Percentiles rank a stretch among this genome's conserved stretches.
Conservation (phyloP, 2,329 filamentous ascomycete species). For the Elsinoe ampelina region DNA sequence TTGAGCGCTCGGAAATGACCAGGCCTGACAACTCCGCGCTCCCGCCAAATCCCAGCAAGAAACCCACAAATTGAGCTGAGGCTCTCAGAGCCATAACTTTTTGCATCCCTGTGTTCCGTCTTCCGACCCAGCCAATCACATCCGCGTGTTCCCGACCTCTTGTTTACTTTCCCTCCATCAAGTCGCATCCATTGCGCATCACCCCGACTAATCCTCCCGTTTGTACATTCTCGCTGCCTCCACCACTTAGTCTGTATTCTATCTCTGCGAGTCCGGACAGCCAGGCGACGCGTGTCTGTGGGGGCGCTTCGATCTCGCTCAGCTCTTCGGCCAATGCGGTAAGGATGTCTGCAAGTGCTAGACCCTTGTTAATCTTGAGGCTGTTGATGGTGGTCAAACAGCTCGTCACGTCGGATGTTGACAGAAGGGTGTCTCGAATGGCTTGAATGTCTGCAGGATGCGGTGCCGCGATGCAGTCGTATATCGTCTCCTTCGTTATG, state of each 20-base stretch:
- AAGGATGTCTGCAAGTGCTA: constrained; percentile 89
- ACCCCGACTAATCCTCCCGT: constrained; percentile 89
- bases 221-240: constrained; percentile 78
- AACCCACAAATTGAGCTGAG: neutral
- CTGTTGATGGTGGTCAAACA: constrained; percentile 82
- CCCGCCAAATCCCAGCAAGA: neutral
- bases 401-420: constrained; percentile 77
- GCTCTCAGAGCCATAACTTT: neutral
- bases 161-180: constrained; percentile 40
- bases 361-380: constrained; percentile 72
- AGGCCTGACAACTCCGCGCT: constrained; percentile 7
- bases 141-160: neutral
- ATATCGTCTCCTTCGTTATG: constrained; percentile 86
- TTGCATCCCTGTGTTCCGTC: neutral
- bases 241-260: constrained; percentile 81
- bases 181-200: constrained; percentile 73
- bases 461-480: constrained; percentile 93
- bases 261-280: constrained; percentile 84
- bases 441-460: constrained; percentile 79
- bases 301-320: constrained; percentile 68
- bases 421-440: constrained; percentile 75
- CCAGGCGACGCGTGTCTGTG: constrained; percentile 85
- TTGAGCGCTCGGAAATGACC: constrained; percentile 6
- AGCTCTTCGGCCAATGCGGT: constrained; percentile 78
- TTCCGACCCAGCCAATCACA: neutral